Conservation (phyloP, 73 alveolate genomes). For the Symbiodinium pilosum region DNA sequence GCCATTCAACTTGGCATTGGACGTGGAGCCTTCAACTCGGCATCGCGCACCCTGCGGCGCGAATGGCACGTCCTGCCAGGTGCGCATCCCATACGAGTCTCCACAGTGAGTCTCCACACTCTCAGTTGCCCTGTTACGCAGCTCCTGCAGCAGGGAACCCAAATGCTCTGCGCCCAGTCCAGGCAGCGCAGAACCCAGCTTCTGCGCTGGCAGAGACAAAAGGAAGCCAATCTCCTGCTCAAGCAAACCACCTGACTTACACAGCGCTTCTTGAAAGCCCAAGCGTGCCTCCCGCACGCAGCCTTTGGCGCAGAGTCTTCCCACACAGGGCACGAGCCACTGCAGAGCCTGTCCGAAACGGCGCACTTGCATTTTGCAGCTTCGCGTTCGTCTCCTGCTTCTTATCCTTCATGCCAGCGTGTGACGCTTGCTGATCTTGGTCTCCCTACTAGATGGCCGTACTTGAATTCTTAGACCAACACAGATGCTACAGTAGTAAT, state of each 20-base stretch:
- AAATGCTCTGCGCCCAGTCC: not conserved
- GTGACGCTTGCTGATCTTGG: no score
- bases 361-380: not conserved
- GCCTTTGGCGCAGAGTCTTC: not conserved
- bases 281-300: not conserved
- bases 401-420: no score
- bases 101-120: not conserved
- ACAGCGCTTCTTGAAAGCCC: not conserved
- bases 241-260: not conserved
- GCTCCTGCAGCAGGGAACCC: not conserved
- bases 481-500: no score
- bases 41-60: conserved; percentile 39
- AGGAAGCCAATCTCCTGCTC: not conserved
- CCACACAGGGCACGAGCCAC: not conserved
- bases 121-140: not conserved
- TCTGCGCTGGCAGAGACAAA: not conserved
- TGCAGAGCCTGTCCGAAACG: not conserved
- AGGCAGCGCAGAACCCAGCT: not conserved
- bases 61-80: conserved; percentile 19
- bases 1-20: conserved; percentile 35
- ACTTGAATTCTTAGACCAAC: no score
- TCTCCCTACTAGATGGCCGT: no score
- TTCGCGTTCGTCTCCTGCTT: not conserved
- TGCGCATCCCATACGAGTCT: not conserved
- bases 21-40: conserved; percentile 71